A percentile compares a stretch with the other conserved stretches of the same genome.
phyloP scores from a whole-genome alignment of 2,329 filamentous ascomycete genomes.

The Ophiostoma quercus region DNA sequence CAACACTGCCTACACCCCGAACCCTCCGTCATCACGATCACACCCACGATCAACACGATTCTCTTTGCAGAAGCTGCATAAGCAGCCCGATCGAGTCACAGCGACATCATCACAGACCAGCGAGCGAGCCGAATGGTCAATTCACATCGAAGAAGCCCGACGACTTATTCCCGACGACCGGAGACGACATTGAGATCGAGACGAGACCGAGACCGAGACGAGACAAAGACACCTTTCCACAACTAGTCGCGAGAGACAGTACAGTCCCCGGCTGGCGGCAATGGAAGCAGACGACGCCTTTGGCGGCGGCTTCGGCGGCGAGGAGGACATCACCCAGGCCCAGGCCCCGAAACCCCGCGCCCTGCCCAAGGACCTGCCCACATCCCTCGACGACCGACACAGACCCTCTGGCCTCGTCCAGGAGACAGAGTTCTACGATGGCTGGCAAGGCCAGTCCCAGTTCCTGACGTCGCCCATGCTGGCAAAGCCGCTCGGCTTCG shows the following conservation, averaged over 20 bases:
- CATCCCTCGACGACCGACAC: slow-evolving; percentile 82
- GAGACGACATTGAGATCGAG: neutral
- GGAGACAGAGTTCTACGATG: slow-evolving; percentile 97
- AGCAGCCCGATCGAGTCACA: slow-evolving; percentile 1
- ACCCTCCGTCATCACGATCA: neutral
- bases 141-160: neutral
- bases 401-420: slow-evolving; percentile 59
- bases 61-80: neutral
- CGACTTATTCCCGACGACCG: neutral
- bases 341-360: slow-evolving; percentile 45
- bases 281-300: slow-evolving; percentile 21
- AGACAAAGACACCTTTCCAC: neutral
- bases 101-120: neutral
- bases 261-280: neutral
- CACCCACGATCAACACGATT: neutral
- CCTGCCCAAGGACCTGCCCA: slow-evolving; percentile 82
- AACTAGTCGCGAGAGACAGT: neutral
- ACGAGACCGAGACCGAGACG: neutral
- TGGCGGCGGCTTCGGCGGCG: slow-evolving; percentile 25
- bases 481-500: slow-evolving; percentile 77
- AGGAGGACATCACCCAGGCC: slow-evolving; percentile 28
- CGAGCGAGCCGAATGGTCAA: neutral
- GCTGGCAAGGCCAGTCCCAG: slow-evolving; percentile 98
- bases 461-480: slow-evolving; percentile 83
- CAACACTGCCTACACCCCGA: neutral